A percentile compares a stretch with the other conserved stretches of the same genome.
These are phyloP conservation scores for Candida gorgasii DNA, from an alignment of 805 yeast genomes.

Conservation along the genomic window DNA sequence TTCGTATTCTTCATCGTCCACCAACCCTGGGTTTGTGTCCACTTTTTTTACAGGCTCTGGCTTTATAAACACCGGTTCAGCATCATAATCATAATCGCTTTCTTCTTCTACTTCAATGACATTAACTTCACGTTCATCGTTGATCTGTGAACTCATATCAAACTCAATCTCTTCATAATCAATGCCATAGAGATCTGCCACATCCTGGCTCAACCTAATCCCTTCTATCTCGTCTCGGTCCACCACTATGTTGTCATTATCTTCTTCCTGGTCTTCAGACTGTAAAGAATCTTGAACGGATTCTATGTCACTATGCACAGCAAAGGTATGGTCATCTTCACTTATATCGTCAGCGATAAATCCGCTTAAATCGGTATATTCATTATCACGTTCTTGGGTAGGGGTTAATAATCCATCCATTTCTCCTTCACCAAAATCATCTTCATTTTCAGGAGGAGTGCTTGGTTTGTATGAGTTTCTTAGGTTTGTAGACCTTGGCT, in stretches of 20 bases:
- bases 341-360: constrained; percentile 20
- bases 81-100: constrained; percentile 28
- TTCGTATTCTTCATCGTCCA: not conserved
- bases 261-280: constrained; percentile 3
- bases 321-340: constrained; percentile 7
- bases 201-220: constrained; percentile 34
- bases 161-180: constrained; percentile 20
- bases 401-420: constrained; percentile 39
- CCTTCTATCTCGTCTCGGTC: constrained; percentile 24
- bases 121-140: constrained; percentile 38
- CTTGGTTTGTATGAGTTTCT: not conserved
- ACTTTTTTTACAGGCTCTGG: too few relatives aligned
- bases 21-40: not conserved
- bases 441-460: constrained; percentile 21
- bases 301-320: constrained; percentile 7
- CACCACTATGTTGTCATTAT: constrained; percentile 12
- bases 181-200: constrained; percentile 31
- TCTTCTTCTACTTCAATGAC: constrained; percentile 31
- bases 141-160: constrained; percentile 37
- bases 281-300: constrained; percentile 2
- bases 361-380: constrained; percentile 29
- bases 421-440: constrained; percentile 32
- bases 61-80: constrained; percentile 10
- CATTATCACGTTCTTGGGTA: constrained; percentile 30
- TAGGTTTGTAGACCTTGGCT: too few relatives aligned